A percentile compares a stretch with the other conserved stretches of the same genome.
Evolutionary conservation across 257 asterid genomes (phyloP).

Genomic region (Scutellaria minor): DNA sequence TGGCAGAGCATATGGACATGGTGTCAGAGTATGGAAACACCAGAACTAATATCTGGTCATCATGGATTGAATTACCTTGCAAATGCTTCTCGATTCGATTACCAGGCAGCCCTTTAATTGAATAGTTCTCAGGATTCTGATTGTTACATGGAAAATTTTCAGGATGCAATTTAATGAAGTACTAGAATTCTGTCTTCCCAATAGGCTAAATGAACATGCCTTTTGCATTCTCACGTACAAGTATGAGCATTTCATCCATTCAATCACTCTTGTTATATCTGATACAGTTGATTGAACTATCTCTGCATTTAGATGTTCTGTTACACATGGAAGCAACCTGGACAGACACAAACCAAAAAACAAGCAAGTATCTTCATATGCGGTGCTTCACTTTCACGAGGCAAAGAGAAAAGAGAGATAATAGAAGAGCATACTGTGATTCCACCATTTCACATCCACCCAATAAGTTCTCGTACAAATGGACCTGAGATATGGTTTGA

Average conservation of each 20-base stretch:
- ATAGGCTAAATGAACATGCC: slow-evolving; percentile 56
- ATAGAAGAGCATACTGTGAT: slow-evolving; percentile 79
- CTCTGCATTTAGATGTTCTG: slow-evolving; percentile 98
- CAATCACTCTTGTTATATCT: slow-evolving; percentile 88
- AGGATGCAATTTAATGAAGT: slow-evolving; percentile 38
- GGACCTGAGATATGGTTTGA: slow-evolving; percentile 61
- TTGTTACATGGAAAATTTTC: slow-evolving; percentile 42
- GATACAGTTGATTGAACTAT: slow-evolving; percentile 88
- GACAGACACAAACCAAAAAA: slow-evolving; percentile 42
- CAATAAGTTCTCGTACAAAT: slow-evolving; percentile 88
- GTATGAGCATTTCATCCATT: slow-evolving; percentile 96
- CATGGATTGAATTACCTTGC: slow-evolving; percentile 63
- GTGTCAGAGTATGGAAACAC: slow-evolving; percentile 29
- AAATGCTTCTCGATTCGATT: slow-evolving; percentile 73
- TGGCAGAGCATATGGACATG: slow-evolving; percentile 42
- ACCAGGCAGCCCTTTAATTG: slow-evolving; percentile 62
- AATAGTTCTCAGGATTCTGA: slow-evolving; percentile 89
- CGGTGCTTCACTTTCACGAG: slow-evolving; percentile 20
- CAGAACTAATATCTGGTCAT: slow-evolving; percentile 27
- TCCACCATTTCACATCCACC: slow-evolving; percentile 97
- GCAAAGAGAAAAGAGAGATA: slow-evolving; percentile 33
- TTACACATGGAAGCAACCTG: slow-evolving; percentile 90
- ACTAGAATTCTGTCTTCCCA: slow-evolving; percentile 33
- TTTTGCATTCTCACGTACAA: slow-evolving; percentile 92
- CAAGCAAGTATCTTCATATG: slow-evolving; percentile 20